Conservation (phyloP, 768 basidiomycete species). For the Leccinellum luteum region DNA sequence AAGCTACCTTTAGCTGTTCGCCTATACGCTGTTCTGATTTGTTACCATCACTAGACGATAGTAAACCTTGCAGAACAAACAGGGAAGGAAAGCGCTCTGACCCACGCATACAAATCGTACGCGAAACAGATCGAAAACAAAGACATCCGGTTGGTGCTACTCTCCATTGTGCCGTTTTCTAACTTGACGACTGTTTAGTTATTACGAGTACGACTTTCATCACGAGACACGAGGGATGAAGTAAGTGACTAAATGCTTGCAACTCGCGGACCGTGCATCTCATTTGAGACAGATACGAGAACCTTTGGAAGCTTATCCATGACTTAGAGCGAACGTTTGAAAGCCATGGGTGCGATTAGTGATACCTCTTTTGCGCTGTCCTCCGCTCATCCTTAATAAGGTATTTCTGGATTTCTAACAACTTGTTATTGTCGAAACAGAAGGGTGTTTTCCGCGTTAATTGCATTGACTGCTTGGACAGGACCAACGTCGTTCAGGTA, state of each 20-base stretch:
- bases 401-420: constrained; percentile 80
- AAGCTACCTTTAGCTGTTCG: constrained; percentile 20
- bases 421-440: constrained; percentile 71
- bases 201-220: constrained; percentile 90
- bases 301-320: constrained; percentile 74
- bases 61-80: constrained; percentile 90
- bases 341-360: constrained; percentile 62
- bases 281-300: constrained; percentile 66
- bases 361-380: not conserved
- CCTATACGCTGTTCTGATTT: constrained; percentile 4
- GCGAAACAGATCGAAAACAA: constrained; percentile 54
- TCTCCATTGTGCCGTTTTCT: not conserved
- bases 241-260: constrained; percentile 39
- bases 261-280: not conserved
- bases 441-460: constrained; percentile 87
- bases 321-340: constrained; percentile 74
- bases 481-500: constrained; percentile 93
- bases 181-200: constrained; percentile 40
- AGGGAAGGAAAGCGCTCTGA: constrained; percentile 83
- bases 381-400: constrained; percentile 35
- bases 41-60: constrained; percentile 50
- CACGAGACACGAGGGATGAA: constrained; percentile 94
- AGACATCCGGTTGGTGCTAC: constrained; percentile 51
- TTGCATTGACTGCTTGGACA: constrained; percentile 93
- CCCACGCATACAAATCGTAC: constrained; percentile 72